A percentile compares a stretch with the other conserved stretches of the same genome.
phyloP scores from a whole-genome alignment of 1,284 basidiomycete species.

The Leccinum griseonigrum region DNA sequence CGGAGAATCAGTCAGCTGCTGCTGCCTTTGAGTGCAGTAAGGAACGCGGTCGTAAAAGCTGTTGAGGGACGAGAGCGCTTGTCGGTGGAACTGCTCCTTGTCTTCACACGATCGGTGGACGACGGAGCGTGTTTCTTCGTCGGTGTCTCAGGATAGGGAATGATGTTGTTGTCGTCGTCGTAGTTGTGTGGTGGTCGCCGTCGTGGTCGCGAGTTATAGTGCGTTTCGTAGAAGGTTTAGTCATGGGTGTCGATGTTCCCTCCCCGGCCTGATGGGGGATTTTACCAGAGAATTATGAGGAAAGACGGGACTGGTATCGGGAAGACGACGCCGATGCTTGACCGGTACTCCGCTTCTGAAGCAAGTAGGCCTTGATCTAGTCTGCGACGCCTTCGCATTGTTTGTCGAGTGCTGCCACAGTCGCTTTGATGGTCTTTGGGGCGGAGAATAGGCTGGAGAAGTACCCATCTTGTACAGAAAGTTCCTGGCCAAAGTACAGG shows the following conservation, averaged over 20 bases:
- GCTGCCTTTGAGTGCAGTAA: slow-evolving; percentile 14
- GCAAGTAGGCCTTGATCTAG: slow-evolving; percentile 19
- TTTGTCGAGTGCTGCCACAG: slow-evolving; percentile 20
- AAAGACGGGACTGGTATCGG: slow-evolving; percentile 4
- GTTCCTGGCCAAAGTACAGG: slow-evolving; percentile 15
- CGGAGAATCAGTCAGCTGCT: neutral
- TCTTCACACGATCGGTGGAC: slow-evolving; percentile 10
- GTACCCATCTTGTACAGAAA: slow-evolving; percentile 18
- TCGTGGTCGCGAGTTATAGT: slow-evolving; percentile 6
- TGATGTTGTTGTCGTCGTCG: neutral
- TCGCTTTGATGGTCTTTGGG: slow-evolving; percentile 18
- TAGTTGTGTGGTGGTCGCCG: neutral
- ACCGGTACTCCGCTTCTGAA: slow-evolving; percentile 1
- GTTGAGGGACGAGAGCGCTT: slow-evolving; percentile 8
- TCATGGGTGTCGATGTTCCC: slow-evolving; percentile 4
- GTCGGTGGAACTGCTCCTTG: slow-evolving; percentile 3
- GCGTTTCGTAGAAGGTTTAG: slow-evolving; percentile 24
- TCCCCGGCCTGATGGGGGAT: slow-evolving; percentile 5
- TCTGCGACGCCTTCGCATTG: slow-evolving; percentile 28
- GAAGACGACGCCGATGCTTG: neutral
- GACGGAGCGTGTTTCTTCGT: slow-evolving; percentile 24
- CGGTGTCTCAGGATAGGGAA: slow-evolving; percentile 25
- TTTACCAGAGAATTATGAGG: slow-evolving; percentile 23
- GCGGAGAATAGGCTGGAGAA: slow-evolving; percentile 20
- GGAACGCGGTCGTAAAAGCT: slow-evolving; percentile 18